phyloP scores from a whole-genome alignment of 2,329 filamentous ascomycete genomes.

The Bisporella sp. region DNA sequence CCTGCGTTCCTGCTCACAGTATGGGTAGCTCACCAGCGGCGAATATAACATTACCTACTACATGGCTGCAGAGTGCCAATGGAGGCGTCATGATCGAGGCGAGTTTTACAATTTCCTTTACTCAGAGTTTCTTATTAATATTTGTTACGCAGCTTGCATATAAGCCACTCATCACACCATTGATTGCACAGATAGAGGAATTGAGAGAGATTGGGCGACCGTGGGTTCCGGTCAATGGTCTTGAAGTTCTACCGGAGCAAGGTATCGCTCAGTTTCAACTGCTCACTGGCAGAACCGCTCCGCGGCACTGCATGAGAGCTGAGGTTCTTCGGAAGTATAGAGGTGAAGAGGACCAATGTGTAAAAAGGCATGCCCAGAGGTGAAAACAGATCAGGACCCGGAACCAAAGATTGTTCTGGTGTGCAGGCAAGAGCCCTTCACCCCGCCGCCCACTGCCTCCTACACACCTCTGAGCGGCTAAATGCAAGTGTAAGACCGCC shows the following conservation, averaged over 20 bases:
- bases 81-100: conserved; percentile 66
- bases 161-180: conserved; percentile 60
- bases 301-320: conserved; percentile 58
- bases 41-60: conserved; percentile 57
- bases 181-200: conserved; percentile 42
- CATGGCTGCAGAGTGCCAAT: conserved; percentile 63
- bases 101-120: not conserved
- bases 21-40: conserved; percentile 56
- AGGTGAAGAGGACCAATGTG: not conserved
- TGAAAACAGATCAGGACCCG: not conserved
- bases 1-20: conserved; percentile 64
- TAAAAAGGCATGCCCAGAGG: not conserved
- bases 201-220: conserved; percentile 34
- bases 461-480: not conserved
- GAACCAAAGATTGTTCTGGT: not conserved
- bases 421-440: not conserved
- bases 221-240: conserved; percentile 67
- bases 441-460: not conserved
- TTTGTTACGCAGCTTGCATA: conserved; percentile 41
- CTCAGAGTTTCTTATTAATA: not conserved
- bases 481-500: too few relatives aligned
- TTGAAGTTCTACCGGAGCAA: conserved; percentile 69
- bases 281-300: conserved; percentile 65
- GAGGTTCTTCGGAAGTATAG: not conserved
- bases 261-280: conserved; percentile 74